Base-by-base conservation (phyloP, 108 stramenopile species). In the Mediolabrus comicus region DNA sequence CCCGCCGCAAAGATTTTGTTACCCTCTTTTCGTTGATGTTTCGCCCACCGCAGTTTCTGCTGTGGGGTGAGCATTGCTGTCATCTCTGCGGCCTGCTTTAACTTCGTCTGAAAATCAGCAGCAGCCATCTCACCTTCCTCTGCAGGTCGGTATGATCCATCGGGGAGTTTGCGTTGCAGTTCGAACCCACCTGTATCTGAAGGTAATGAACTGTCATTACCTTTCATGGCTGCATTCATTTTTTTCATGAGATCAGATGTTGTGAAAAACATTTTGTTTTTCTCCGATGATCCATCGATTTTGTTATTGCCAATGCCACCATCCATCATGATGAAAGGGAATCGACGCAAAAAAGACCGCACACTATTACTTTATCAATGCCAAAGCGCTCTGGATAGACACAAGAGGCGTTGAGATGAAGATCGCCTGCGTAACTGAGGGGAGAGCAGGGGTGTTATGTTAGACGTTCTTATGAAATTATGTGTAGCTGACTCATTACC, bases 71-170 rank as follows among this genome's bases (percentile, higher is more conserved):
- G 36, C 13, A 53, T 32, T 2, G 83, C 41, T 19, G 85, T 73
- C 39, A 78, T 75, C 67, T 75, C 69, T 6, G 87, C 86, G 5
- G 84, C 80, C 63, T 94, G 89, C 38, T 83, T 74, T 31, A 94
- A 56, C 73, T 91, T 91, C 10, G 85, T 66, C 66, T 90, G 71
- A 53, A 87, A 76, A 77, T 94, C 88, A 0, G 85, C 84, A 22
- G 86, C 85, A 0, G 80, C 85, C 34, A 84, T 53, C 58, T 94
- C 92, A 9, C 52, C 58, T 30, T 57, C 62, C 0, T 87, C 75
- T 1, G 88, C 88, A 6, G 59, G 77, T 25, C 87, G 83, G 10
- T 90, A 79, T 9, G 84, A 86, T 17, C 93, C 93, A 66, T 94
- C 89, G 11, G 90, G 89, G 16, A 90, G 53, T 36, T 84, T 82